These are phyloP conservation scores for Globisporangium ultimum DNA, from an alignment of 352 stramenopile genomes.

Conservation along the genomic window DNA sequence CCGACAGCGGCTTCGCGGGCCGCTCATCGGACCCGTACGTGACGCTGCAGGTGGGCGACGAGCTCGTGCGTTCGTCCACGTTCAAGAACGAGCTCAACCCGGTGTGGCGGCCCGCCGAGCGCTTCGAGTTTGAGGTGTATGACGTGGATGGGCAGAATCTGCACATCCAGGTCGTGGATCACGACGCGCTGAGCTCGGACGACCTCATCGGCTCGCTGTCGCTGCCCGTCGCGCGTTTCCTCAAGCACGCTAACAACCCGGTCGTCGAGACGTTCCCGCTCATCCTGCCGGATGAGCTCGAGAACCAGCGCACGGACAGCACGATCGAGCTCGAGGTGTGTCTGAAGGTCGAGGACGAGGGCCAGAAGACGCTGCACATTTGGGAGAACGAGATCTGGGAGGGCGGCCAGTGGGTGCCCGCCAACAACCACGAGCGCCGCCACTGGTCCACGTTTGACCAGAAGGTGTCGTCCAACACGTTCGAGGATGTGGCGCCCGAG, in stretches of 20 bases:
- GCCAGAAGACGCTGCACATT: constrained; percentile 50
- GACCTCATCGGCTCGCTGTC: constrained; percentile 53
- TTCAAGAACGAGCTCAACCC: constrained; percentile 51
- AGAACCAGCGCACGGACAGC: constrained; percentile 25
- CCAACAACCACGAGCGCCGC: constrained; percentile 44
- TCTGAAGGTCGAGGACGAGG: constrained; percentile 46
- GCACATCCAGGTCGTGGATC: constrained; percentile 57
- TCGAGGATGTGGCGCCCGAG: constrained; percentile 59
- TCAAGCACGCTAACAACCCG: constrained; percentile 41
- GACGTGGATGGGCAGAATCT: constrained; percentile 43
- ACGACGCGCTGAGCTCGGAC: constrained; percentile 63
- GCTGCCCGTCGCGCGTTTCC: constrained; percentile 50
- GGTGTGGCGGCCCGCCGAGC: constrained; percentile 69
- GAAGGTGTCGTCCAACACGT: constrained; percentile 54
- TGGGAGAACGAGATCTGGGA: constrained; percentile 71
- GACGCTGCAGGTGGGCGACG: constrained; percentile 44
- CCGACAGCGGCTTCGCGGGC: constrained; percentile 45
- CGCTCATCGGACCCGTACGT: constrained; percentile 76
- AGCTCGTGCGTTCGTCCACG: constrained; percentile 47
- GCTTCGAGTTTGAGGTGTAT: constrained; percentile 64
- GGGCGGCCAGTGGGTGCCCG: constrained; percentile 37
- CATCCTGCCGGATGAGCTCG: constrained; percentile 37
- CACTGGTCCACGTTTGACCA: constrained; percentile 62
- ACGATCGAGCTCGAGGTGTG: constrained; percentile 41
- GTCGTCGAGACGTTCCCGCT: constrained; percentile 51